Evolutionary conservation across 306 rosid species (phyloP).

Genomic region (Vigna nakashimae): DNA sequence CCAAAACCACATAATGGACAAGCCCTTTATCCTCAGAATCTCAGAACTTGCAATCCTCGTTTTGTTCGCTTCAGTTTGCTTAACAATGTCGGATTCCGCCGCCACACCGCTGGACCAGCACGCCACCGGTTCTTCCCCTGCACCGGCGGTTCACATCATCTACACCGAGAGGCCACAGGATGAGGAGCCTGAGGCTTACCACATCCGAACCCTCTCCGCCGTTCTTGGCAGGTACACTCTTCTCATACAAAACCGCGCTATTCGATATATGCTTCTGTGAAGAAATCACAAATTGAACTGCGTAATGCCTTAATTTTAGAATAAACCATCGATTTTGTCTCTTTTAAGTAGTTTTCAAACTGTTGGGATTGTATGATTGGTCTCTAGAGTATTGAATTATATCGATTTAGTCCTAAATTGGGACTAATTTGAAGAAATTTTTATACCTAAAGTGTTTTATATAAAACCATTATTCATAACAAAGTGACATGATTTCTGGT

Average conservation of each 20-base stretch:
- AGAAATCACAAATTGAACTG: background rate
- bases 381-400: background rate
- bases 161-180: slow-evolving; percentile 74
- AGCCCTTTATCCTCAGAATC: background rate
- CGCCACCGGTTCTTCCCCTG: slow-evolving; percentile 31
- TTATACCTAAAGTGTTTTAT: background rate
- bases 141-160: slow-evolving; percentile 73
- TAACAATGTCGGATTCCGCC: slow-evolving; percentile 44
- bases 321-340: background rate
- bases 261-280: background rate
- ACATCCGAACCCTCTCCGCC: slow-evolving; percentile 85
- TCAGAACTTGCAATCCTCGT: background rate
- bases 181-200: slow-evolving; percentile 79
- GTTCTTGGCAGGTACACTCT: slow-evolving; percentile 79
- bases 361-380: background rate
- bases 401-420: background rate
- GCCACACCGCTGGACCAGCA: slow-evolving; percentile 34
- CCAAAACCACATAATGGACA: background rate
- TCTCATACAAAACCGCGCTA: background rate
- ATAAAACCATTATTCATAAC: too few relatives aligned
- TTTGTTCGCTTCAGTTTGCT: background rate
- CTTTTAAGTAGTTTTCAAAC: background rate
- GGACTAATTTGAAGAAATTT: background rate
- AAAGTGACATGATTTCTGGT: too few relatives aligned
- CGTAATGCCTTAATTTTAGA: background rate